phyloP scores from a whole-genome alignment of 805 yeast genomes.

The Phaffomyces antillensis region DNA sequence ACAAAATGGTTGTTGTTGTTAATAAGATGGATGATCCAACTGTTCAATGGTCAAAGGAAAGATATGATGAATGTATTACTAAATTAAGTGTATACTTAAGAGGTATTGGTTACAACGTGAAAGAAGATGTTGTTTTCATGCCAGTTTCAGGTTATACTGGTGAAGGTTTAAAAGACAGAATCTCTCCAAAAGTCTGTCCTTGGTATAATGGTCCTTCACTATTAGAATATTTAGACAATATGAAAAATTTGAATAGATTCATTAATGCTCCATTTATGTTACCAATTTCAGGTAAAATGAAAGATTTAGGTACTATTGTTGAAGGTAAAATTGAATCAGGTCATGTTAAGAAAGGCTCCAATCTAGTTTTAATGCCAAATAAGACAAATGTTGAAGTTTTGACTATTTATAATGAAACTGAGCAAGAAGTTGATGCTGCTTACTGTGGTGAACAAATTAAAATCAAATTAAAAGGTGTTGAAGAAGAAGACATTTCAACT shows the following conservation, averaged over 20 bases:
- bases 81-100: conserved; percentile 73
- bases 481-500: conserved; percentile 89
- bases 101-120: conserved; percentile 80
- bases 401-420: conserved; percentile 89
- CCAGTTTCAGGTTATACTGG: conserved; percentile 99
- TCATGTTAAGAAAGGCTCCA: conserved; percentile 71
- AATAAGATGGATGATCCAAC: conserved; percentile 99
- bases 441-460: conserved; percentile 96
- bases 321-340: conserved; percentile 99
- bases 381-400: conserved; percentile 75
- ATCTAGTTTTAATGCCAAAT: conserved; percentile 88
- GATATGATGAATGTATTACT: conserved; percentile 90
- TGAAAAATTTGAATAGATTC: conserved; percentile 79
- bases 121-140: conserved; percentile 84
- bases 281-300: conserved; percentile 91
- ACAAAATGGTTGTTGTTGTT: conserved; percentile 85
- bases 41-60: conserved; percentile 90
- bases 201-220: conserved; percentile 95
- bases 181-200: conserved; percentile 63
- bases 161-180: conserved; percentile 88
- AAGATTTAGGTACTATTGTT: conserved; percentile 93
- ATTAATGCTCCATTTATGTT: conserved; percentile 95
- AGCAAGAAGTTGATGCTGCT: conserved; percentile 85
- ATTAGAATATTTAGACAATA: conserved; percentile 78
- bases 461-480: conserved; percentile 88